Evolutionary conservation across 345 rosid species (phyloP).

Genomic region (Salix arbutifolia): DNA sequence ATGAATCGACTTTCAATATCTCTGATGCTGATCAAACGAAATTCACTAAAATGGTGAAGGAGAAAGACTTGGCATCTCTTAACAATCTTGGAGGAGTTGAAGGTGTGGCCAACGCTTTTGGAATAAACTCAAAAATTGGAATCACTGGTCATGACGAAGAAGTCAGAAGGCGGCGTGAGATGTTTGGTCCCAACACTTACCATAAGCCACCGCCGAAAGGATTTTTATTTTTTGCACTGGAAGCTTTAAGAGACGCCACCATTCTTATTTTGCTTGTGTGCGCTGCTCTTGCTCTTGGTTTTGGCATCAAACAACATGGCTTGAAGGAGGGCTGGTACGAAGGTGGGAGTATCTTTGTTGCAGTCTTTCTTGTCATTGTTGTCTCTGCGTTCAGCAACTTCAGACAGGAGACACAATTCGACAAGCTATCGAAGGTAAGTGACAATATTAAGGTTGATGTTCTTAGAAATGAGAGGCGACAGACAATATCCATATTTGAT

Average conservation of each 20-base stretch:
- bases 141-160: conserved; percentile 41
- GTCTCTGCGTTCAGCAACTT: conserved; percentile 32
- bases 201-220: conserved; percentile 59
- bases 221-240: conserved; percentile 44
- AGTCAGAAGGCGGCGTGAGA: conserved; percentile 27
- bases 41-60: conserved; percentile 41
- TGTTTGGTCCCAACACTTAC: conserved; percentile 57
- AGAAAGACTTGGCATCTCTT: conserved; percentile 34
- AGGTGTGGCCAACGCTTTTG: conserved; percentile 48
- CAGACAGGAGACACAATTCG: conserved; percentile 26
- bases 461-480: conserved; percentile 15
- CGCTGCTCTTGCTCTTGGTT: conserved; percentile 26
- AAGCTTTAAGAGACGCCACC: conserved; percentile 58
- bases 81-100: conserved; percentile 44
- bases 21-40: conserved; percentile 27
- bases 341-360: conserved; percentile 30
- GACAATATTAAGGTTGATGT: conserved; percentile 19
- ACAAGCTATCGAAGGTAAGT: conserved; percentile 20
- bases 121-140: conserved; percentile 44
- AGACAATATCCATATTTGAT: conserved; percentile 24
- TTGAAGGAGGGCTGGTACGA: conserved; percentile 28
- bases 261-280: conserved; percentile 35
- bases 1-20: conserved; percentile 20
- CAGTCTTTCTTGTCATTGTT: conserved; percentile 25
- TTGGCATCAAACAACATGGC: conserved; percentile 26